Conservation (phyloP, 2,329 filamentous ascomycete species). For the Massarina eburnea region DNA sequence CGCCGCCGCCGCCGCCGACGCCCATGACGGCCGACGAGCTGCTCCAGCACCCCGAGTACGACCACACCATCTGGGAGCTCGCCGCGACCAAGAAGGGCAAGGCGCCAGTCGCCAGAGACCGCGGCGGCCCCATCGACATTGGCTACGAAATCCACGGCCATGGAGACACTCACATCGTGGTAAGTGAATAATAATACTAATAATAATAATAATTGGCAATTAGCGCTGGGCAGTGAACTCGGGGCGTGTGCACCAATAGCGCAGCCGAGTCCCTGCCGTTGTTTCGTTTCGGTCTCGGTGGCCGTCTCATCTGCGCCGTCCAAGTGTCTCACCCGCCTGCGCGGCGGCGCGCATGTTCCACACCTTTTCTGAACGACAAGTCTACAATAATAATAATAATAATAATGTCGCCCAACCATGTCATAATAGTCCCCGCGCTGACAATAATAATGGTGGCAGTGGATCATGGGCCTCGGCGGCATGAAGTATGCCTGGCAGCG, state of each 20-base stretch:
- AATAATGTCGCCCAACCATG: too few species aligned
- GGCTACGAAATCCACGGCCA: conserved; percentile 79
- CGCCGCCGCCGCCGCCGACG: conserved; percentile 26
- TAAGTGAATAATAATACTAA: conserved; percentile 57
- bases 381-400: background rate
- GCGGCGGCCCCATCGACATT: conserved; percentile 75
- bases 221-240: conserved; percentile 5
- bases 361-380: conserved; percentile 17
- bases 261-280: conserved; percentile 13
- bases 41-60: conserved; percentile 65
- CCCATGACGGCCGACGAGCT: conserved; percentile 60
- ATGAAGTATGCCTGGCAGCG: conserved; percentile 74
- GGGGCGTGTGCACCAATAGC: conserved; percentile 12
- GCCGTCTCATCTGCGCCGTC: conserved; percentile 33
- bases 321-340: conserved; percentile 28
- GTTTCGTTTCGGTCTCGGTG: conserved; percentile 43
- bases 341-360: conserved; percentile 18
- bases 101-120: conserved; percentile 64
- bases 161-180: conserved; percentile 71
- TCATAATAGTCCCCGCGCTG: too few species aligned
- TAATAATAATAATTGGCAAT: too few species aligned
- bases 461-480: conserved; percentile 79
- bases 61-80: conserved; percentile 68
- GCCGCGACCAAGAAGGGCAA: conserved; percentile 65
- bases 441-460: conserved; percentile 50